Percentiles rank a stretch among this genome's conserved stretches.
Conservation (phyloP, 495 filamentous ascomycete species). For the Cenococcum geophilum region DNA sequence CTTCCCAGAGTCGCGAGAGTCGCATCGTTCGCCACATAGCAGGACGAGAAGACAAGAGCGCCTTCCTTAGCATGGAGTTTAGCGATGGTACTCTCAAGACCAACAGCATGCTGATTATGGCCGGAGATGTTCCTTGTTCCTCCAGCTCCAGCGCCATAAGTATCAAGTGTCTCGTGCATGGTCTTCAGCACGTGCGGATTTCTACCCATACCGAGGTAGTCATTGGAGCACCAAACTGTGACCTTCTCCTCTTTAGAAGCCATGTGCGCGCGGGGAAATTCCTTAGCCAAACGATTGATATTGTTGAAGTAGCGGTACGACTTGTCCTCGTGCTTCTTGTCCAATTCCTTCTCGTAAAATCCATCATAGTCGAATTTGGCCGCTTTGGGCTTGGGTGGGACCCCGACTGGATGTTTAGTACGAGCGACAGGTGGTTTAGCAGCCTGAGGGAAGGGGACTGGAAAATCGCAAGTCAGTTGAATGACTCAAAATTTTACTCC, state of each 20-base stretch:
- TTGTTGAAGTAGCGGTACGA: conserved; percentile 99
- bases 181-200: conserved; percentile 78
- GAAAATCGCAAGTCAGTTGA: neutral
- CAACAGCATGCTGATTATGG: conserved; percentile 90
- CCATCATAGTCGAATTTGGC: conserved; percentile 79
- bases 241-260: conserved; percentile 78
- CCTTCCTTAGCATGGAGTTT: conserved; percentile 88
- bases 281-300: conserved; percentile 95
- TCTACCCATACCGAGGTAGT: conserved; percentile 96
- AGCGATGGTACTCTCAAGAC: conserved; percentile 74
- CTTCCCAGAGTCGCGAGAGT: conserved; percentile 92
- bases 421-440: conserved; percentile 20
- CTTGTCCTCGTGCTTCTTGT: conserved; percentile 99
- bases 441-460: conserved; percentile 29
- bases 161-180: conserved; percentile 93
- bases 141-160: conserved; percentile 90
- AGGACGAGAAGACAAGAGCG: conserved; percentile 90
- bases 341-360: conserved; percentile 82
- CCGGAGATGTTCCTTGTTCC: conserved; percentile 97
- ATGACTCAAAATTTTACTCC: neutral
- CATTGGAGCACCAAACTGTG: conserved; percentile 98
- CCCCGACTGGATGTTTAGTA: conserved; percentile 16
- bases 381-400: conserved; percentile 40
- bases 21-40: conserved; percentile 97
- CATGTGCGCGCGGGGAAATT: conserved; percentile 94